Evolutionary conservation across 139 green algal genomes (phyloP).

Genomic region (Micractinium conductrix): DNA sequence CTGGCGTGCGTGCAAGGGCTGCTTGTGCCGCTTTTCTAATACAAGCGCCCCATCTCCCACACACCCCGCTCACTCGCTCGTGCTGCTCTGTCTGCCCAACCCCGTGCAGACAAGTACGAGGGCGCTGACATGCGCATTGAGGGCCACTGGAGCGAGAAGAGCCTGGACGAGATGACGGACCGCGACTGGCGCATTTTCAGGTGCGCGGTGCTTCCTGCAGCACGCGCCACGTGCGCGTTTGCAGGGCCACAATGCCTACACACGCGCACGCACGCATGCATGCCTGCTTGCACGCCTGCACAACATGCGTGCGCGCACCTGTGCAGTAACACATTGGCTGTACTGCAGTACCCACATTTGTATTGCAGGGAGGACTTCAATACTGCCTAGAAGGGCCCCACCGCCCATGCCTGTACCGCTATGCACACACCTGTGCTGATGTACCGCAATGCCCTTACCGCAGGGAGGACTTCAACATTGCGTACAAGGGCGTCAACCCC

Average conservation of each 20-base stretch:
- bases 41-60: too few species aligned
- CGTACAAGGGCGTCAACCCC: constrained; percentile 74
- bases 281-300: too few species aligned
- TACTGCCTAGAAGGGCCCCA: constrained; percentile 88
- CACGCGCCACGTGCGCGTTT: not conserved
- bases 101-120: constrained; percentile 77
- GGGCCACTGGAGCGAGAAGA: constrained; percentile 94
- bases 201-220: not conserved
- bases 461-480: constrained; percentile 98
- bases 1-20: not conserved
- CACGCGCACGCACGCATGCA: too few species aligned
- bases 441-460: too few species aligned
- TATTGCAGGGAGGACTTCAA: constrained; percentile 95
- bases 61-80: too few species aligned
- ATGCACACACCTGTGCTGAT: too few species aligned
- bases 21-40: too few species aligned
- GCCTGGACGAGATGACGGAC: constrained; percentile 89
- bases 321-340: not conserved
- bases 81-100: not conserved
- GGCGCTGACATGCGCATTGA: constrained; percentile 59
- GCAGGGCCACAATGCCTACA: too few species aligned
- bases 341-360: too few species aligned
- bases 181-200: constrained; percentile 99
- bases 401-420: too few species aligned
- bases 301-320: too few species aligned